Evolutionary conservation across 257 asterid species (phyloP).

Genomic region (Ehretia macrophylla): DNA sequence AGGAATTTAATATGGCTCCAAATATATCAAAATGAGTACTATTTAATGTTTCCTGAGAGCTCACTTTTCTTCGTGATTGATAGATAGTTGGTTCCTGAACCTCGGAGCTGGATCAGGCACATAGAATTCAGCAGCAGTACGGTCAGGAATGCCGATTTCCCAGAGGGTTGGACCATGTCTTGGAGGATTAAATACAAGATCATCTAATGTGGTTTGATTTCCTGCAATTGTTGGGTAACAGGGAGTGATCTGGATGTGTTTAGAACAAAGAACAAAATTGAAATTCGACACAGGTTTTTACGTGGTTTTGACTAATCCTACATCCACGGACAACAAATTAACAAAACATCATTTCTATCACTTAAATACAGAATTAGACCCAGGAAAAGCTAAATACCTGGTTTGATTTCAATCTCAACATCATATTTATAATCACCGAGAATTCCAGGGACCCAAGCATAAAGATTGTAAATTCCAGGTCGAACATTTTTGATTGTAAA

Average conservation of each 20-base stretch:
- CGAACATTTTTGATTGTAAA: constrained; percentile 37
- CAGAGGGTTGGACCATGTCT: constrained; percentile 37
- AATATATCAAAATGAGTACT: not conserved
- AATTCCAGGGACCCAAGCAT: constrained; percentile 75
- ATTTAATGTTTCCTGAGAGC: not conserved
- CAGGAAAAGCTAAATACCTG: constrained; percentile 26
- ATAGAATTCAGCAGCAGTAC: constrained; percentile 31
- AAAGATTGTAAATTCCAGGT: constrained; percentile 40
- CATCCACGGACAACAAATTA: too few species aligned
- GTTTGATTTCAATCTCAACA: constrained; percentile 16
- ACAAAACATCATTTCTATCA: too few species aligned
- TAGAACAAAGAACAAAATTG: not conserved
- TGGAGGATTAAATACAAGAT: constrained; percentile 21
- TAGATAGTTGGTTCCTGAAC: constrained; percentile 16
- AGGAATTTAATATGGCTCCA: not conserved
- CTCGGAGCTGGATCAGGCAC: constrained; percentile 30
- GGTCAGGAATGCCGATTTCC: constrained; percentile 43
- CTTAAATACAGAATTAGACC: too few species aligned
- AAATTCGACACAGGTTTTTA: too few species aligned
- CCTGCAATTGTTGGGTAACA: constrained; percentile 7
- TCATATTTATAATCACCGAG: constrained; percentile 54
- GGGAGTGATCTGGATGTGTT: not conserved
- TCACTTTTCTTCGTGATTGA: constrained; percentile 14
- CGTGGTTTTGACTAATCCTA: too few species aligned
- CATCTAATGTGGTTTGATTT: constrained; percentile 8